Conservation (phyloP, 2,329 filamentous ascomycete species). For the Neonectria magnoliae region DNA sequence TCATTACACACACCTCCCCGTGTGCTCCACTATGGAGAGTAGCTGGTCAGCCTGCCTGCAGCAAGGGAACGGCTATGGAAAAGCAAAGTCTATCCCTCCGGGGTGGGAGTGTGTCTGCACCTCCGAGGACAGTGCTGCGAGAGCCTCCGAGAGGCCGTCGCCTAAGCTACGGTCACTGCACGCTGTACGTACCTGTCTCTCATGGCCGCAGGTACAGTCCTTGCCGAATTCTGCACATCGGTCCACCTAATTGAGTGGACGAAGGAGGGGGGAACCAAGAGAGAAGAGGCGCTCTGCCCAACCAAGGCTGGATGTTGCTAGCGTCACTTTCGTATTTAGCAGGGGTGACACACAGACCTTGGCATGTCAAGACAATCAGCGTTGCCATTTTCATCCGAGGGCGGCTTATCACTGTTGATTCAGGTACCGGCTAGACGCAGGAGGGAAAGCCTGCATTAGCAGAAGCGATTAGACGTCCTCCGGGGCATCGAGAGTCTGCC, state of each 20-base stretch:
- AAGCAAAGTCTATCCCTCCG: constrained; percentile 32
- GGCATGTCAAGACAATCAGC: constrained; percentile 47
- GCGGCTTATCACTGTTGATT: constrained; percentile 42
- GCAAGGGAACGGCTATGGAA: constrained; percentile 25
- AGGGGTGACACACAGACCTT: constrained; percentile 50
- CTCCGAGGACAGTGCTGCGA: constrained; percentile 26
- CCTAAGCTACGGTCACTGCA: constrained; percentile 13
- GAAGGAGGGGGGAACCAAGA: constrained; percentile 25
- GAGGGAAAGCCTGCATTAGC: constrained; percentile 44
- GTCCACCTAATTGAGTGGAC: constrained; percentile 38
- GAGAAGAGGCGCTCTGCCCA: constrained; percentile 32
- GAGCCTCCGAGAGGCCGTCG: constrained; percentile 18
- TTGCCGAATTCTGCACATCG: constrained; percentile 44
- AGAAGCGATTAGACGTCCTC: constrained; percentile 33
- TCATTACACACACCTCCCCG: constrained; percentile 27
- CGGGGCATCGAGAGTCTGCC: constrained; percentile 38
- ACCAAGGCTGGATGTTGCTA: constrained; percentile 42
- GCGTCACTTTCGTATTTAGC: constrained; percentile 34
- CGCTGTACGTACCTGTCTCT: constrained; percentile 34
- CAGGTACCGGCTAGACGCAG: constrained; percentile 44
- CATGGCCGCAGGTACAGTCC: constrained; percentile 44
- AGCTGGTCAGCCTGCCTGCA: constrained; percentile 29
- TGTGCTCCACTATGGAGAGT: constrained; percentile 23
- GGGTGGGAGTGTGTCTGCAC: constrained; percentile 27
- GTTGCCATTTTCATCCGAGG: constrained; percentile 40